Conservation (phyloP, 148 eudicot genomes). For the Nepenthes mirabilis region DNA sequence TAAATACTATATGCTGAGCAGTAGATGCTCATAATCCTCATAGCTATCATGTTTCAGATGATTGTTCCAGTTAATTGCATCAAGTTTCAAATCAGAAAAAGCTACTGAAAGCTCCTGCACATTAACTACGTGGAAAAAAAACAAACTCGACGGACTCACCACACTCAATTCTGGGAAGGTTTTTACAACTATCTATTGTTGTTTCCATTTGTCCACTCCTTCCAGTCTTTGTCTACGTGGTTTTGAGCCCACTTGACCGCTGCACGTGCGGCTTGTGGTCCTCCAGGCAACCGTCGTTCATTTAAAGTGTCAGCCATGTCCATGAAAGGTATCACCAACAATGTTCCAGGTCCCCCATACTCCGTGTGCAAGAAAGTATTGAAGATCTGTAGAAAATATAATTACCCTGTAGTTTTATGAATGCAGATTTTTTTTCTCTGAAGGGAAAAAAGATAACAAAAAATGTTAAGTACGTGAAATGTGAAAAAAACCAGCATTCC, state of each 20-base stretch:
- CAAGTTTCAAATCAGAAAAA: too few species aligned
- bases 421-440: background rate
- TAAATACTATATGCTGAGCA: background rate
- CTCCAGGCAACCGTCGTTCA: constrained; percentile 69
- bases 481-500: too few species aligned
- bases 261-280: constrained; percentile 78
- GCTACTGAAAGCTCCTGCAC: too few species aligned
- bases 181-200: background rate
- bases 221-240: constrained; percentile 83
- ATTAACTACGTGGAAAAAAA: too few species aligned
- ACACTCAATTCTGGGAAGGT: background rate
- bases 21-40: background rate
- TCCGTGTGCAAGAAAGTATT: constrained; percentile 58
- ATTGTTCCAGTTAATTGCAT: too few species aligned
- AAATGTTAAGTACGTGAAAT: background rate
- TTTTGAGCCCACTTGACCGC: constrained; percentile 81
- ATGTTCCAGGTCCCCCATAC: constrained; percentile 91
- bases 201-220: constrained; percentile 39
- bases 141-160: background rate
- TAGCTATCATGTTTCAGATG: background rate
- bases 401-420: background rate
- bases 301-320: constrained; percentile 81
- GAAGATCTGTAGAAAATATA: constrained; percentile 35
- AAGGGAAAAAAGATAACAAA: background rate
- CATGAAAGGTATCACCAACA: constrained; percentile 68